These are phyloP conservation scores for Kurtzmaniella fragi DNA, from an alignment of 805 yeast genomes.

Conservation along the genomic window DNA sequence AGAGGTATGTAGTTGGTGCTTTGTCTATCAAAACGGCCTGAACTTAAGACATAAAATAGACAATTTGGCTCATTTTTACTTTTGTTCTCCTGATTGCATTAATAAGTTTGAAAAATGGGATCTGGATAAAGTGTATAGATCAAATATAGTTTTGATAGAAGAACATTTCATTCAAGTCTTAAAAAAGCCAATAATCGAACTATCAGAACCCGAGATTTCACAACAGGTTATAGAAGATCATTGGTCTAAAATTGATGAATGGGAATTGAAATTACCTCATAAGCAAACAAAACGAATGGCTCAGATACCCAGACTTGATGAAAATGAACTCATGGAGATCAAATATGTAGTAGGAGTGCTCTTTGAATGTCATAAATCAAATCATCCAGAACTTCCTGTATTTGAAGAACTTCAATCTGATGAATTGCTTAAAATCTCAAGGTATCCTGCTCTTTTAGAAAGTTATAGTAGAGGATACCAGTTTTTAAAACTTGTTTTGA, in stretches of 20 bases:
- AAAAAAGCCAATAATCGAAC: constrained; percentile 19
- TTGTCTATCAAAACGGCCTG: constrained; percentile 42
- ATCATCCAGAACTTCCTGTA: constrained; percentile 1
- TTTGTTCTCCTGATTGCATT: constrained; percentile 47
- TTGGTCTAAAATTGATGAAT: constrained; percentile 35
- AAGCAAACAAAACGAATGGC: constrained; percentile 32
- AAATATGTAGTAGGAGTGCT: constrained; percentile 41
- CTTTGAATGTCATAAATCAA: constrained; percentile 19
- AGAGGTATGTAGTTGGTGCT: constrained; percentile 59
- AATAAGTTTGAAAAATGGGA: constrained; percentile 32
- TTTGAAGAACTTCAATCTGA: constrained; percentile 48
- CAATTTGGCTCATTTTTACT: constrained; percentile 32
- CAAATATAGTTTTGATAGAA: constrained; percentile 33
- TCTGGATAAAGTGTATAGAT: constrained; percentile 26
- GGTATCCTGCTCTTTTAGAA: constrained; percentile 43
- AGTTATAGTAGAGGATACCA: constrained; percentile 46
- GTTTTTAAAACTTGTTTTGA: constrained; percentile 39
- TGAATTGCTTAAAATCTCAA: constrained; percentile 40
- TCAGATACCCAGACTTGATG: constrained; percentile 42
- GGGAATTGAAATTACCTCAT: constrained; percentile 29
- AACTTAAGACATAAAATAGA: constrained; percentile 38
- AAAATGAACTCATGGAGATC: constrained; percentile 48
- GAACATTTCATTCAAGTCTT: constrained; percentile 14
- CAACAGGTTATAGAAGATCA: constrained; percentile 11
- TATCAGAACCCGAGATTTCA: constrained; percentile 13